These are phyloP conservation scores for Erythrophleum ivorense DNA, from an alignment of 331 rosid genomes.

Conservation along the genomic window DNA sequence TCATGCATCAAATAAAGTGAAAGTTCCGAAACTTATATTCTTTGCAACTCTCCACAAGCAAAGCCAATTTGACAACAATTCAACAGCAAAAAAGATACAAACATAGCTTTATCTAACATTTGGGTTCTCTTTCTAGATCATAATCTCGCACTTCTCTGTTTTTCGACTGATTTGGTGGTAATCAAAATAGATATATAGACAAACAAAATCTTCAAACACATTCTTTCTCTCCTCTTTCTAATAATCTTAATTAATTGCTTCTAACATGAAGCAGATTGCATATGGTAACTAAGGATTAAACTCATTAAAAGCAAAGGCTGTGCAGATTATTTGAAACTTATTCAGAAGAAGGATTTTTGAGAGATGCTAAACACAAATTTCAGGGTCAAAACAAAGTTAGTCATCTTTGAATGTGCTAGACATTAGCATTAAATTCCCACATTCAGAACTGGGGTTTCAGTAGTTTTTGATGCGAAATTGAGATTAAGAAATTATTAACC, in stretches of 20 bases:
- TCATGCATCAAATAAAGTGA: constrained; percentile 64
- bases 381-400: neutral
- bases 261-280: constrained; percentile 34
- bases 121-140: constrained; percentile 52
- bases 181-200: neutral
- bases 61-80: constrained; percentile 71
- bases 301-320: constrained; percentile 13
- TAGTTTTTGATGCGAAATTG: neutral
- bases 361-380: neutral
- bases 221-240: neutral
- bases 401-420: neutral
- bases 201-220: constrained; percentile 13
- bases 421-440: neutral
- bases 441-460: neutral
- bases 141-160: constrained; percentile 56
- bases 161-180: constrained; percentile 48
- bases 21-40: constrained; percentile 58
- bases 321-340: constrained; percentile 20
- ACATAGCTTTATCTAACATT: constrained; percentile 44
- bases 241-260: neutral
- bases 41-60: constrained; percentile 63
- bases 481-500: neutral
- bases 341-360: neutral
- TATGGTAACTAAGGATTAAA: neutral
- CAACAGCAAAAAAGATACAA: constrained; percentile 58